Base-by-base conservation (phyloP, 345 rosid genomes). In the Pugionium cornutum region DNA sequence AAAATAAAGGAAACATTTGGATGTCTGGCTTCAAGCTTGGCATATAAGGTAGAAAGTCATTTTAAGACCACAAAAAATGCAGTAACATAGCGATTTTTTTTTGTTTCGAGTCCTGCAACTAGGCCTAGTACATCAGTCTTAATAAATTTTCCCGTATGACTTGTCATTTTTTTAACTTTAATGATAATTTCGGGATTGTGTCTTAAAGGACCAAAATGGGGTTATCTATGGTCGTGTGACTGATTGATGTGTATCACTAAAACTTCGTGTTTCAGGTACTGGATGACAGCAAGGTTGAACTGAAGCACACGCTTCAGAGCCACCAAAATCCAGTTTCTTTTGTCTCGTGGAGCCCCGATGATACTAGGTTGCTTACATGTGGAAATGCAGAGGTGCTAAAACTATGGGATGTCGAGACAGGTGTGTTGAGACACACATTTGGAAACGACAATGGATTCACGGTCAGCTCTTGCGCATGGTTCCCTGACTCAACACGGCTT, bases 401-500 rank as follows among this genome's bases (percentile, higher is more conserved):
- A 84, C 82, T 92, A 52, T 92, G 98, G 97, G 97, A 92, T 69
- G 89, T 84, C 77, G 89, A 84, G 67, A 82, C 90, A 72, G 97
- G 97, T 83, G 76, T 79, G 72, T 86, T 94, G 84, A 80, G 67
- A 79, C 88, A 80, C 80, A 92, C 97, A 68, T 88, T 86, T 83
- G 96, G 94, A 67, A 91, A 86, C 71, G 75, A 76, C 53, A 84
- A 83, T 9, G 86, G 80, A 79, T 89, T 88, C 83, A 70, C 81
- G 25, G 89, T 87, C 70, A 85, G 96, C 83, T 87, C 97, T 49
- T 89, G 96, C 78, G 94, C 96, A 75, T 92, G 97, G 96, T 88
- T 89, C 81, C 97, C 97, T 37, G 94, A 89, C 84, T 92, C 96
- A 71, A 81, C 81, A 64, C 83, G 80, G 72, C 81, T 89, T 70